Evolutionary conservation across 2,329 filamentous ascomycete species (phyloP).

Genomic region (Diaporthe caulivora): DNA sequence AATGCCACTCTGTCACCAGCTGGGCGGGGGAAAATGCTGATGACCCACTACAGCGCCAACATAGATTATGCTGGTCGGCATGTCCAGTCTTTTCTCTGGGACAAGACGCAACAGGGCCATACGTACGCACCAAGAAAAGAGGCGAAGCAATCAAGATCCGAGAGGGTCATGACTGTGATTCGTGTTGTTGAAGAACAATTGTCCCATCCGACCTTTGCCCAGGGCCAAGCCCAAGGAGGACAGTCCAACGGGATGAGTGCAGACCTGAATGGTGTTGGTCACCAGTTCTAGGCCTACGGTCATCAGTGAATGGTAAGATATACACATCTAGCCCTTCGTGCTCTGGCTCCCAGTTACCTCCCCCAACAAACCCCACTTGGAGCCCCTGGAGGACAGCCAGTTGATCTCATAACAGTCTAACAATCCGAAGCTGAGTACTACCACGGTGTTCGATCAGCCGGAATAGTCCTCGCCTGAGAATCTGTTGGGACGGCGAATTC

Average conservation of each 20-base stretch:
- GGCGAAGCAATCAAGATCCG: neutral
- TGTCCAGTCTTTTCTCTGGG: neutral
- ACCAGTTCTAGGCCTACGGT: neutral
- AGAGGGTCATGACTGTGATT: neutral
- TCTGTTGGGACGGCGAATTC: too few species aligned
- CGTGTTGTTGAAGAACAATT: neutral
- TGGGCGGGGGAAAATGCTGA: too few species aligned
- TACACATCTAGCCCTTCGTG: neutral
- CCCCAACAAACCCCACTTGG: neutral
- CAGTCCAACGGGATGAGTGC: neutral
- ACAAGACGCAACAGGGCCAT: neutral
- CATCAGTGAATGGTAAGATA: neutral
- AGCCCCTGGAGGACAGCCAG: neutral
- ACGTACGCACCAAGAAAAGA: neutral
- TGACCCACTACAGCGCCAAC: neutral
- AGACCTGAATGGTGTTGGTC: neutral
- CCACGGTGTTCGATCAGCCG: too few species aligned
- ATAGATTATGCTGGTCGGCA: neutral
- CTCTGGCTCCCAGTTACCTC: neutral
- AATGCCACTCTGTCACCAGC: too few species aligned
- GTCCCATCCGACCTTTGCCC: neutral
- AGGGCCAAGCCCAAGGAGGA: neutral
- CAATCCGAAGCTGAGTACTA: too few species aligned
- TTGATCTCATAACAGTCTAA: neutral
- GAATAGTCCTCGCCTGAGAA: too few species aligned